These are phyloP conservation scores for Tremella fuciformis DNA, from an alignment of 768 basidiomycete species.

Conservation along the genomic window DNA sequence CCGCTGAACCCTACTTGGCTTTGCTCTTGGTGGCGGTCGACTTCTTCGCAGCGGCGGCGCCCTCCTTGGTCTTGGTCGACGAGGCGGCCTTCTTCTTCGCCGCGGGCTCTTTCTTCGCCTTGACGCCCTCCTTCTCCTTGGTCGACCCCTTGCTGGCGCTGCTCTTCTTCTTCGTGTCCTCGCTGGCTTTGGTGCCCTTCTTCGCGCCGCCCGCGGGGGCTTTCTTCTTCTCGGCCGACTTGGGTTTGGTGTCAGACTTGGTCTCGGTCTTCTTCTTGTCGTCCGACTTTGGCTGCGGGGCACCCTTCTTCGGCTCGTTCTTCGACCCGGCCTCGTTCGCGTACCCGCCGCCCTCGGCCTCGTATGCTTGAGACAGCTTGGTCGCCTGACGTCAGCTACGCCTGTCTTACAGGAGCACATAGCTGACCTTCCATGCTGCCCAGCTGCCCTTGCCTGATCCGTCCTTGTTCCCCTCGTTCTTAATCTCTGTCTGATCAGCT, in stretches of 20 bases:
- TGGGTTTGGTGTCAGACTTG: conserved; percentile 11
- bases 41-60: conserved; percentile 6
- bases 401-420: background rate
- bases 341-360: conserved; percentile 45
- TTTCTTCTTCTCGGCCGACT: conserved; percentile 23
- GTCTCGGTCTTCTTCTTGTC: conserved; percentile 29
- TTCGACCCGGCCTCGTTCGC: conserved; percentile 49
- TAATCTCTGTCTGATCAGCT: conserved; percentile 36
- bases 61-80: too few relatives aligned
- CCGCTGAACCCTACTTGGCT: too few relatives aligned
- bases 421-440: conserved; percentile 48
- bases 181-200: conserved; percentile 5
- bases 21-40: conserved; percentile 11
- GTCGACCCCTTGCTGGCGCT: conserved; percentile 9
- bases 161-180: conserved; percentile 8
- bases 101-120: conserved; percentile 11
- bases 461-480: conserved; percentile 50
- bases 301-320: conserved; percentile 49
- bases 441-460: conserved; percentile 48
- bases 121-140: conserved; percentile 11
- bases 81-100: conserved; percentile 7
- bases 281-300: conserved; percentile 43
- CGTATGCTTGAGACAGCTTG: conserved; percentile 49
- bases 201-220: conserved; percentile 7
- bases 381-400: conserved; percentile 24